A percentile compares a stretch with the other conserved stretches of the same genome.
These are phyloP conservation scores for Poa pratensis DNA, from an alignment of 176 grass and related monocot species.

Conservation along the genomic window DNA sequence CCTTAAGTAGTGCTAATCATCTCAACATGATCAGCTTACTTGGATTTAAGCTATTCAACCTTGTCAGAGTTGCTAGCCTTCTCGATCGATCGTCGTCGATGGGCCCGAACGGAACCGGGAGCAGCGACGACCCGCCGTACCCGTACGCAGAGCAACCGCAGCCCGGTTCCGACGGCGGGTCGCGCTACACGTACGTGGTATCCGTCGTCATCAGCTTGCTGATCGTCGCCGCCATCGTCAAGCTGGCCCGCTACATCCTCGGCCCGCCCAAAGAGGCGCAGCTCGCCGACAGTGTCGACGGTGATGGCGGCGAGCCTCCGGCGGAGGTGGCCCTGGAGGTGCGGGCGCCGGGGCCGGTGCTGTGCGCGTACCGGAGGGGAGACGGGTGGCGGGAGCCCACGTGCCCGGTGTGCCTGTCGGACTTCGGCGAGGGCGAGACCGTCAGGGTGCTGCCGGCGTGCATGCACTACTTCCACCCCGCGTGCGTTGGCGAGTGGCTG, in stretches of 20 bases:
- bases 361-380: slow-evolving; percentile 24
- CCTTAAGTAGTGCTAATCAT: not conserved
- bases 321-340: not conserved
- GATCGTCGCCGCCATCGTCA: not conserved
- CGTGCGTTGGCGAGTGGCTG: slow-evolving; percentile 48
- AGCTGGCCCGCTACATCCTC: not conserved
- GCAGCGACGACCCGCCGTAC: not conserved
- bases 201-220: not conserved
- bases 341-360: not conserved
- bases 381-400: slow-evolving; percentile 20
- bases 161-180: not conserved
- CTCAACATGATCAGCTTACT: not conserved
- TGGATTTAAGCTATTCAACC: too few species aligned
- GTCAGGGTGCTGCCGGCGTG: slow-evolving; percentile 31
- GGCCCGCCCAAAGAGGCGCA: not conserved
- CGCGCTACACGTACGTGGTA: not conserved
- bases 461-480: slow-evolving; percentile 45
- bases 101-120: not conserved
- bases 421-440: slow-evolving; percentile 25
- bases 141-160: too few species aligned
- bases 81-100: not conserved
- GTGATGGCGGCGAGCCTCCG: not conserved
- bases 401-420: slow-evolving; percentile 44
- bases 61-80: not conserved
- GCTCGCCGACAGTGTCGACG: not conserved